phyloP scores from a whole-genome alignment of 352 stramenopile species.

The Phytopythium helicoides region DNA sequence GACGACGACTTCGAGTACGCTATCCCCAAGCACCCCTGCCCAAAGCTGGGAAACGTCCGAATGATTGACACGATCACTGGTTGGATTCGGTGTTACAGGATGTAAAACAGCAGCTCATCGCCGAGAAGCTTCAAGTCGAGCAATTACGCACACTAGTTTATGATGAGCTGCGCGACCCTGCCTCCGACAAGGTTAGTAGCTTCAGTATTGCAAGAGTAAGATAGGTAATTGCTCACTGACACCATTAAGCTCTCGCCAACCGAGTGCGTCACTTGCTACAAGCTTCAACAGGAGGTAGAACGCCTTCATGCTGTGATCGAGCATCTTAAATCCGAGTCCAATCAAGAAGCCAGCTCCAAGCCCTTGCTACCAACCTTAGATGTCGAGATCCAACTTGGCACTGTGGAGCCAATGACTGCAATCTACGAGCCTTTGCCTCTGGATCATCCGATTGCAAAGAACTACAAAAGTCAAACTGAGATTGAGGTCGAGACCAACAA shows the following conservation, averaged over 20 bases:
- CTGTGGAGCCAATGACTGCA: background rate
- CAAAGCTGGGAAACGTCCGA: background rate
- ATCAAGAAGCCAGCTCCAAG: background rate
- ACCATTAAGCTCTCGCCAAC: background rate
- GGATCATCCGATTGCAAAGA: too few relatives aligned
- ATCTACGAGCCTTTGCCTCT: too few relatives aligned
- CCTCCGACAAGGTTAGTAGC: constrained; percentile 1
- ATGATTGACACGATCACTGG: background rate
- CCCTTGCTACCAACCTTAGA: background rate
- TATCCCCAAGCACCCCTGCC: background rate
- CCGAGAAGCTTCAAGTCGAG: constrained; percentile 35
- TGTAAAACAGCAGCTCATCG: constrained; percentile 40
- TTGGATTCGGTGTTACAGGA: constrained; percentile 22
- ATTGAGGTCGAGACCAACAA: too few relatives aligned
- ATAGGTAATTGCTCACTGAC: too few relatives aligned
- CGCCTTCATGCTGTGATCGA: background rate
- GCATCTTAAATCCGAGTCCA: background rate
- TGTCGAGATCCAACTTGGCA: background rate
- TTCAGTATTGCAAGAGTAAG: too few relatives aligned
- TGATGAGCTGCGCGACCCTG: constrained; percentile 1
- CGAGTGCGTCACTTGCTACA: constrained; percentile 1
- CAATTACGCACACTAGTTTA: constrained; percentile 29
- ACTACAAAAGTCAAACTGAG: too few relatives aligned
- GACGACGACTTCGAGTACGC: constrained; percentile 54
- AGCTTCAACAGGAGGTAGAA: background rate